A percentile compares a stretch with the other conserved stretches of the same genome.
phyloP scores from a whole-genome alignment of 768 basidiomycete genomes.

The Lanmaoa pseudosensibilis region DNA sequence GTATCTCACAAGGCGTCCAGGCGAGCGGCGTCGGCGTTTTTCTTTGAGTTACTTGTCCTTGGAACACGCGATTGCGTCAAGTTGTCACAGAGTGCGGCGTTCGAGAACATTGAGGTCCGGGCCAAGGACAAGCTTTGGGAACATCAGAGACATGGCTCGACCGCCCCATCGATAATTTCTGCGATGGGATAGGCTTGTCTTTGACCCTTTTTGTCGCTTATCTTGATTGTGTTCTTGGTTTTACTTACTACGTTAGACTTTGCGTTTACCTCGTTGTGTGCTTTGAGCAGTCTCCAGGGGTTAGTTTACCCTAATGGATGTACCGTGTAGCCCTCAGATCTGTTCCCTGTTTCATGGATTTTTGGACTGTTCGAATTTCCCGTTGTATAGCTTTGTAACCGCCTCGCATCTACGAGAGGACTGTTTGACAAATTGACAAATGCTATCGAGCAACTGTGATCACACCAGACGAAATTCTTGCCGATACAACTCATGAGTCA shows the following conservation, averaged over 20 bases:
- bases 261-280: neutral
- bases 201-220: neutral
- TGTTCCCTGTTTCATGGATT: neutral
- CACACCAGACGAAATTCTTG: neutral
- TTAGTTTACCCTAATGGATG: neutral
- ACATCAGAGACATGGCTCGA: conserved; percentile 49
- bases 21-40: conserved; percentile 92
- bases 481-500: neutral
- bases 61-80: conserved; percentile 91
- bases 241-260: neutral
- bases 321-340: conserved; percentile 11
- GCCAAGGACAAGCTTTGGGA: conserved; percentile 88
- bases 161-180: conserved; percentile 46
- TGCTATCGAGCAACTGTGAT: neutral
- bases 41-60: conserved; percentile 95
- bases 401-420: neutral
- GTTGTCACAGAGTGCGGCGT: conserved; percentile 69
- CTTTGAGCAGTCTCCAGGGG: neutral
- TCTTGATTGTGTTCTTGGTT: conserved; percentile 19
- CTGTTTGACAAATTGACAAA: neutral
- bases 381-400: conserved; percentile 1
- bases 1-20: conserved; percentile 85
- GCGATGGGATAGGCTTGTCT: conserved; percentile 34
- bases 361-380: neutral
- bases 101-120: conserved; percentile 82